Evolutionary conservation across 768 basidiomycete genomes (phyloP).

Genomic region (Phaeotremella skinneri): DNA sequence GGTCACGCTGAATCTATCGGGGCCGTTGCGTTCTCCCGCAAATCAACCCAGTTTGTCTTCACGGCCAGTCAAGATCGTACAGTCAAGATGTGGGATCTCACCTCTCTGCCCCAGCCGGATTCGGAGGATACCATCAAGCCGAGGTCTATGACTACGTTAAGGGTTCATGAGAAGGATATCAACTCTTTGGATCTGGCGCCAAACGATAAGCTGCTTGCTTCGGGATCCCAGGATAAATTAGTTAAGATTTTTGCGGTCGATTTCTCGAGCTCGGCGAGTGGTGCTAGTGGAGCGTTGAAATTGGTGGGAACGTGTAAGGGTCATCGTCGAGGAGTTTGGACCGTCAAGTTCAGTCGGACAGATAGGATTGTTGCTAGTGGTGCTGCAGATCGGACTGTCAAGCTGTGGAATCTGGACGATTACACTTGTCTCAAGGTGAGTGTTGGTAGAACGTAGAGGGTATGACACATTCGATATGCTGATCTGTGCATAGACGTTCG

Average conservation of each 20-base stretch:
- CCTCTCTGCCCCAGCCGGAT: slow-evolving; percentile 43
- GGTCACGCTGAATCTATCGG: slow-evolving; percentile 94
- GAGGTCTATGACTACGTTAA: slow-evolving; percentile 76
- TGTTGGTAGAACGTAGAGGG: neutral
- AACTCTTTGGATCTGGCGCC: slow-evolving; percentile 91
- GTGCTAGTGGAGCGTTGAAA: slow-evolving; percentile 67
- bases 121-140: slow-evolving; percentile 59
- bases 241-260: slow-evolving; percentile 83
- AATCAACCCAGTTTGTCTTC: slow-evolving; percentile 67
- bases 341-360: slow-evolving; percentile 77
- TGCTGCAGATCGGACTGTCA: slow-evolving; percentile 91
- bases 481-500: slow-evolving; percentile 67
- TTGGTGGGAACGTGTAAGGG: slow-evolving; percentile 86
- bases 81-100: slow-evolving; percentile 97
- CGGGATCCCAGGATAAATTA: slow-evolving; percentile 92
- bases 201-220: slow-evolving; percentile 80
- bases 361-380: slow-evolving; percentile 87
- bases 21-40: slow-evolving; percentile 77
- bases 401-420: slow-evolving; percentile 90
- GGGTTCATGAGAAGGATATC: slow-evolving; percentile 98
- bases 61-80: slow-evolving; percentile 97
- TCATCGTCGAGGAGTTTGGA: slow-evolving; percentile 96
- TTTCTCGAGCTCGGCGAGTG: slow-evolving; percentile 54
- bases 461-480: neutral
- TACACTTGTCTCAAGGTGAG: slow-evolving; percentile 74